Evolutionary conservation across 208 protist species (phyloP), one percentile per base, ranked within the genome.

Genomic region (Leishmania mexicana): DNA sequence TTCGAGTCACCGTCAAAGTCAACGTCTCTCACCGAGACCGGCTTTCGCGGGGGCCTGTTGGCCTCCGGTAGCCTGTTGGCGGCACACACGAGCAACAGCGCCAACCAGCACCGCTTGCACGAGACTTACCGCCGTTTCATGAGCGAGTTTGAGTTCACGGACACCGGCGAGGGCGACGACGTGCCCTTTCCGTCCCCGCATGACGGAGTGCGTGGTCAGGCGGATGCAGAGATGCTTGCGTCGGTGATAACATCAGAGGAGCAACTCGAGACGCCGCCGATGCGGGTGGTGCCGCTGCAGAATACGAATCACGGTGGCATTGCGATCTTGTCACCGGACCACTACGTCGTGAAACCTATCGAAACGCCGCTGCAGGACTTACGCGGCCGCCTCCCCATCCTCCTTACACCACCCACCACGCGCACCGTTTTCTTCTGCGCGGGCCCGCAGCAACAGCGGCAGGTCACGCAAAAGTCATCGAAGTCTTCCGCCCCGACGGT

Each of bases 141-240:
- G 64, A 54, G 80, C 38, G 67, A 82, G 62, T 86, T 78, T 21
- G 83, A 80, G 42, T 86, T 86, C 57, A 75, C 17, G 68, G 45
- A 57, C 24, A 24, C 28, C 19, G 75, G 77, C 75, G 75, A 54
- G 21, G 78, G 79, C 40, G 73, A 54, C 13, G 19, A 13, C 47
- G 21, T 80, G 31, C 83, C 83, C 17, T 86, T 86, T 17, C 83
- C 87, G 5, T 88, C 87, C 31, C 87, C 87, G 24, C 87, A 90
- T 76, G 85, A 90, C 54, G 87, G 87, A 49, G 81, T 85, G 6
- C 75, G 74, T 31, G 83, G 62, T 28, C 85, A 88, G 82, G 79
- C 65, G 28, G 85, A 88, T 53, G 81, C 81, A 7, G 83, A 86
- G 15, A 62, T 81, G 45, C 72, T 86, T 19, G 75, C 75, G 15